phyloP scores from a whole-genome alignment of 768 basidiomycete genomes.

The Lentinus brumalis region DNA sequence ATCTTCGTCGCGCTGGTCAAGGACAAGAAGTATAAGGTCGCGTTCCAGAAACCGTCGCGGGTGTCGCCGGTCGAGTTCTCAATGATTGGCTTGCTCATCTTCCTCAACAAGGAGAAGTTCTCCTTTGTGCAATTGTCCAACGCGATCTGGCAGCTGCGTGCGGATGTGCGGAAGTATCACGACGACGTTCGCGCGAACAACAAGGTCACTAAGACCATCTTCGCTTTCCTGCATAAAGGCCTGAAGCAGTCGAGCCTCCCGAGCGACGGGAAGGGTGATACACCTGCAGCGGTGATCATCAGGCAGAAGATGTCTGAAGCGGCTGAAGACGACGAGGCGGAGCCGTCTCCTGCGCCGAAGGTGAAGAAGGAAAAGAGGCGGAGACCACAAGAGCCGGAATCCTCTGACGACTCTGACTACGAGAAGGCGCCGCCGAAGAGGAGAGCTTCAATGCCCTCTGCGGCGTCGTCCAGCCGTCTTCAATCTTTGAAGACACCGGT shows the following conservation, averaged over 20 bases:
- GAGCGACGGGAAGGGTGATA: slow-evolving; percentile 16
- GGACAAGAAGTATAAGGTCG: slow-evolving; percentile 35
- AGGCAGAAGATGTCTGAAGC: not conserved
- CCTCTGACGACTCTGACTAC: slow-evolving; percentile 2
- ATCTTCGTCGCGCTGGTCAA: slow-evolving; percentile 49
- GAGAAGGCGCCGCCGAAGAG: slow-evolving; percentile 7
- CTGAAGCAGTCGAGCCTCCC: not conserved
- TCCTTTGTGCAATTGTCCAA: slow-evolving; percentile 41
- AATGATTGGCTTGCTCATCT: slow-evolving; percentile 57
- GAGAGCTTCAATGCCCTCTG: slow-evolving; percentile 1
- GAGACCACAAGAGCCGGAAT: not conserved
- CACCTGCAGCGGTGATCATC: slow-evolving; percentile 5
- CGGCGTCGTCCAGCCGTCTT: not conserved
- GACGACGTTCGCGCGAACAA: slow-evolving; percentile 65
- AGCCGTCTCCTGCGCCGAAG: not conserved
- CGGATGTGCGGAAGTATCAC: slow-evolving; percentile 52
- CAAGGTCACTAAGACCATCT: slow-evolving; percentile 57
- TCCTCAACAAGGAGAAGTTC: slow-evolving; percentile 42
- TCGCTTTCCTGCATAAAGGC: slow-evolving; percentile 47
- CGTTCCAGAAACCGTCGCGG: slow-evolving; percentile 41
- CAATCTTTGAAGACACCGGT: not conserved
- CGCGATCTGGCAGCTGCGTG: slow-evolving; percentile 55
- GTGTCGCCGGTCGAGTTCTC: slow-evolving; percentile 72
- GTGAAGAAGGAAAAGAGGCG: slow-evolving; percentile 13
- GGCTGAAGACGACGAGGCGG: not conserved